Conservation (phyloP, 345 rosid species). For the Dipteronia sinensis region DNA sequence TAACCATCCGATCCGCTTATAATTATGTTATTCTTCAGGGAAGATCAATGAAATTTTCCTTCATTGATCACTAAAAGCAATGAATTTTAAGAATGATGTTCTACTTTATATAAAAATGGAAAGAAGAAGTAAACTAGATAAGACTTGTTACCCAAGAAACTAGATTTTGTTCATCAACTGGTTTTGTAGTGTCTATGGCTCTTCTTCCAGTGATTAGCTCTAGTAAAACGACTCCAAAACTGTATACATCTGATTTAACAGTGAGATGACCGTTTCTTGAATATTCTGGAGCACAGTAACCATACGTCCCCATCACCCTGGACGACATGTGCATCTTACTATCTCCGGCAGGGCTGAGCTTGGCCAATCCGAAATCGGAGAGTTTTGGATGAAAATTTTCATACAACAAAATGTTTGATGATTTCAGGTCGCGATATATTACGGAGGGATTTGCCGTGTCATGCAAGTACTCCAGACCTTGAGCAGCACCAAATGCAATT, state of each 20-base stretch:
- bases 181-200: slow-evolving; percentile 69
- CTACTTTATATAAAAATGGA: neutral
- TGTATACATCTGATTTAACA: slow-evolving; percentile 65
- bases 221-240: slow-evolving; percentile 78
- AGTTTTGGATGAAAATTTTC: slow-evolving; percentile 52
- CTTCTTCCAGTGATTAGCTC: slow-evolving; percentile 74
- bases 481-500: slow-evolving; percentile 61
- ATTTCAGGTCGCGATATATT: slow-evolving; percentile 62
- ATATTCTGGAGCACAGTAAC: slow-evolving; percentile 81
- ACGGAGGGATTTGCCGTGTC: slow-evolving; percentile 53
- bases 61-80: no score
- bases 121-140: neutral
- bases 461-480: slow-evolving; percentile 73
- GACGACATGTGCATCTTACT: slow-evolving; percentile 38
- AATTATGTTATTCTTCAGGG: neutral
- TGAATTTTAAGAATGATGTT: neutral
- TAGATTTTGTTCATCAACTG: slow-evolving; percentile 66
- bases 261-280: slow-evolving; percentile 57
- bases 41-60: no score
- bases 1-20: neutral
- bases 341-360: slow-evolving; percentile 48
- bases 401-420: slow-evolving; percentile 63
- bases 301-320: slow-evolving; percentile 72
- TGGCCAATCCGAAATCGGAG: slow-evolving; percentile 65
- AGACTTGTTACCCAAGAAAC: slow-evolving; percentile 69